Percentiles rank a stretch among this genome's conserved stretches.
Evolutionary conservation across 2,329 filamentous ascomycete species (phyloP).

Genomic region (Colletotrichum tabaci): DNA sequence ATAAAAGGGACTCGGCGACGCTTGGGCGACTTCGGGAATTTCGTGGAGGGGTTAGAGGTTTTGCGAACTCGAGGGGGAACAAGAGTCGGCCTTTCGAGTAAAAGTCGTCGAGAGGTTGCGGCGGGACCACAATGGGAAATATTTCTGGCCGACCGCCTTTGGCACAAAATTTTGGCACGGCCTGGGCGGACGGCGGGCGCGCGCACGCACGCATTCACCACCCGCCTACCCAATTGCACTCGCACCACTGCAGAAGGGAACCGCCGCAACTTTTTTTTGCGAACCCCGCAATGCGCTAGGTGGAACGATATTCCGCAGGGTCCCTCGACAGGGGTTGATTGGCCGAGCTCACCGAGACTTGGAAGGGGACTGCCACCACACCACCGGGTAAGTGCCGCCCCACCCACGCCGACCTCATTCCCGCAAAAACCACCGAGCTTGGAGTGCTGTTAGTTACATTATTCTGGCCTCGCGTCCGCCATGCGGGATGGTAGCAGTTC

Average conservation of each 20-base stretch:
- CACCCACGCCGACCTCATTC: neutral
- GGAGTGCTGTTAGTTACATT: too few relatives aligned
- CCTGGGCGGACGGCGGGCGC: conserved; percentile 10
- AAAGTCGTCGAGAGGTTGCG: conserved; percentile 23
- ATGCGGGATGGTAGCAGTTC: too few relatives aligned
- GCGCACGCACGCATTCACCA: too few relatives aligned
- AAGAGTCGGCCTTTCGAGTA: neutral
- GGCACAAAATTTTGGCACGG: conserved; percentile 41
- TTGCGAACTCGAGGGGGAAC: conserved; percentile 3
- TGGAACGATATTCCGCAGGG: conserved; percentile 43
- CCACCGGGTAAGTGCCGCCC: neutral
- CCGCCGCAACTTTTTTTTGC: conserved; percentile 42
- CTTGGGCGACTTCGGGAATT: neutral
- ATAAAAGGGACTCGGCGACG: neutral
- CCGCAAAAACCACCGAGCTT: too few relatives aligned
- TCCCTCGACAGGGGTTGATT: conserved; percentile 13
- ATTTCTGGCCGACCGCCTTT: conserved; percentile 42
- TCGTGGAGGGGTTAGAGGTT: neutral
- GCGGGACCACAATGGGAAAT: conserved; percentile 32
- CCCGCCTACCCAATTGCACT: too few relatives aligned
- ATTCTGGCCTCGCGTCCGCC: too few relatives aligned
- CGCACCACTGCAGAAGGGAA: conserved; percentile 1
- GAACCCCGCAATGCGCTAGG: conserved; percentile 45
- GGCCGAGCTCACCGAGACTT: conserved; percentile 3
- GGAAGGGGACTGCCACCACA: neutral